phyloP scores from a whole-genome alignment of 2,329 filamentous ascomycete genomes.

The Dichotomopilus funicola region DNA sequence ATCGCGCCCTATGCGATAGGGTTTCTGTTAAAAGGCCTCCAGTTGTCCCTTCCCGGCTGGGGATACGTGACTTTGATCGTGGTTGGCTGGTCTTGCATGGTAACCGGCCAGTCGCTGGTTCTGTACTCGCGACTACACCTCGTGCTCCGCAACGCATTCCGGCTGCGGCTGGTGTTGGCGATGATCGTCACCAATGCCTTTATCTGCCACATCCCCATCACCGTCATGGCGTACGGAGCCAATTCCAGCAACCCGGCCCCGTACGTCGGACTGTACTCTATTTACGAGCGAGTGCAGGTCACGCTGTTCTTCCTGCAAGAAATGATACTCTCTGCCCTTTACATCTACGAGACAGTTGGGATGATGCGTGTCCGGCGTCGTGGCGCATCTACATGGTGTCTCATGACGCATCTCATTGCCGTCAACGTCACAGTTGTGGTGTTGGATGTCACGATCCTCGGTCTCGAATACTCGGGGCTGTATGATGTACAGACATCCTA shows the following conservation, averaged over 20 bases:
- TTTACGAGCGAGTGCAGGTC: conserved; percentile 50
- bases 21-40: conserved; percentile 38
- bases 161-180: conserved; percentile 43
- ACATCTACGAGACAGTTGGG: conserved; percentile 46
- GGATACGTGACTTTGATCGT: conserved; percentile 34
- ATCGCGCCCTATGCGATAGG: conserved; percentile 36
- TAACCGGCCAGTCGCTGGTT: conserved; percentile 55
- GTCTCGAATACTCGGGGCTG: conserved; percentile 22
- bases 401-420: conserved; percentile 42
- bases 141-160: conserved; percentile 43
- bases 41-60: not conserved
- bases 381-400: conserved; percentile 31
- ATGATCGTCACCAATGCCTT: conserved; percentile 53
- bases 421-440: conserved; percentile 39
- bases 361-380: conserved; percentile 40
- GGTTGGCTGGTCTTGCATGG: conserved; percentile 51
- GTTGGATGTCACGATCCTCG: conserved; percentile 30
- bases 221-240: conserved; percentile 48
- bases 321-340: conserved; percentile 45
- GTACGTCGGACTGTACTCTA: conserved; percentile 36
- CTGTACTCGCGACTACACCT: conserved; percentile 58
- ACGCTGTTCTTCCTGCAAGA: conserved; percentile 52
- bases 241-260: conserved; percentile 32
- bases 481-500: conserved; percentile 13
- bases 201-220: conserved; percentile 47